Conservation (phyloP, 352 stramenopile species). For the Globisporangium carolinianum region DNA sequence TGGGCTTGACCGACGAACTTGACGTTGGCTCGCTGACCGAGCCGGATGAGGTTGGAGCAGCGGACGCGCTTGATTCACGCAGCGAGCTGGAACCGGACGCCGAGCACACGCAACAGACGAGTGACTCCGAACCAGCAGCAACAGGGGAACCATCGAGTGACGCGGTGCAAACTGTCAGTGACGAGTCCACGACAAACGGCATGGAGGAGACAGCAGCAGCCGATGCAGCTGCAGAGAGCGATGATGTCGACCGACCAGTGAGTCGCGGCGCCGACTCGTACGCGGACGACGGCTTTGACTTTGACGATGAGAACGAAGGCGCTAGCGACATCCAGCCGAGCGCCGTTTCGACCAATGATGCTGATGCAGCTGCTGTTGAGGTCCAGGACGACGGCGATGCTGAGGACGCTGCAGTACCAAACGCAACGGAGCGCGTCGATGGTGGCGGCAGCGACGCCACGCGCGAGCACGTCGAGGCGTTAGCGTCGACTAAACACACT, state of each 20-base stretch:
- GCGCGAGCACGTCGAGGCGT: too few relatives aligned
- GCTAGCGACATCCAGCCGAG: neutral
- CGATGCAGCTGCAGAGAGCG: neutral
- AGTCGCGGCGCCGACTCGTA: conserved; percentile 11
- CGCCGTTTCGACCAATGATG: too few relatives aligned
- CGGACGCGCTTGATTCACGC: too few relatives aligned
- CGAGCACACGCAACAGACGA: neutral
- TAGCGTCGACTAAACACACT: too few relatives aligned
- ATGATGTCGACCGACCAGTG: conserved; percentile 6
- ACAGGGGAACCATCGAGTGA: neutral
- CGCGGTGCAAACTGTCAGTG: neutral
- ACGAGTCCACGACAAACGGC: neutral
- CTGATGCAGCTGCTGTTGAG: neutral
- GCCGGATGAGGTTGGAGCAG: too few relatives aligned
- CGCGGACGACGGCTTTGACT: conserved; percentile 11
- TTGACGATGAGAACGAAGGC: conserved; percentile 1
- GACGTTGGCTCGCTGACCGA: too few relatives aligned
- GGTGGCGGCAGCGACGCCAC: neutral
- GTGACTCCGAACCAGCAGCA: neutral
- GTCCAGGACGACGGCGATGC: neutral
- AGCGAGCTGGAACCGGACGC: too few relatives aligned
- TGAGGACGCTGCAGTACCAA: neutral
- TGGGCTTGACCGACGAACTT: too few relatives aligned
- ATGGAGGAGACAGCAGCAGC: neutral
- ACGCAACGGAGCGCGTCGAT: neutral